Percentiles rank a stretch among this genome's conserved stretches.
phyloP scores from a whole-genome alignment of 2,329 filamentous ascomycete genomes.

The Aspergillus amoenus region DNA sequence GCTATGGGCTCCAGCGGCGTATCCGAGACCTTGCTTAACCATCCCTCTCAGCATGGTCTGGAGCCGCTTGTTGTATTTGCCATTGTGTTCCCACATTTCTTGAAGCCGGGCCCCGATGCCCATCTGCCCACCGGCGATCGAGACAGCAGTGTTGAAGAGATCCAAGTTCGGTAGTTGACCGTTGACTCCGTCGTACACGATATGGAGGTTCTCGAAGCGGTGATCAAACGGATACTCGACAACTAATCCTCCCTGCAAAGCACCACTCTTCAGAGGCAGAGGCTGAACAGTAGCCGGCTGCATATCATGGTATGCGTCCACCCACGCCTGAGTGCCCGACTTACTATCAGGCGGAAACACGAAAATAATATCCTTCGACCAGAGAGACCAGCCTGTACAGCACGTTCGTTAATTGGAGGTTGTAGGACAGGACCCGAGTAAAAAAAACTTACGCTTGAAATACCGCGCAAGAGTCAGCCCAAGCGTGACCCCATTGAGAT shows the following conservation, averaged over 20 bases:
- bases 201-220: slow-evolving; percentile 81
- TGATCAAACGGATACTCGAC: slow-evolving; percentile 86
- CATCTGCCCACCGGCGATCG: slow-evolving; percentile 88
- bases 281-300: slow-evolving; percentile 71
- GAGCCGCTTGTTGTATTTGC: slow-evolving; percentile 77
- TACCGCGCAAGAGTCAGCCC: slow-evolving; percentile 86
- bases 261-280: slow-evolving; percentile 85
- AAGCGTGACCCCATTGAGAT: slow-evolving; percentile 83
- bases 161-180: slow-evolving; percentile 94
- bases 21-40: slow-evolving; percentile 85
- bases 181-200: slow-evolving; percentile 94
- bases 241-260: slow-evolving; percentile 88
- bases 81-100: slow-evolving; percentile 74
- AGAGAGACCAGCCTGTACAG: slow-evolving; percentile 78
- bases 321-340: slow-evolving; percentile 91
- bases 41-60: slow-evolving; percentile 89
- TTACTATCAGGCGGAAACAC: slow-evolving; percentile 85
- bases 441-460: slow-evolving; percentile 68
- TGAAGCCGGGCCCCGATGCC: slow-evolving; percentile 81
- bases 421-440: background rate
- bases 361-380: slow-evolving; percentile 98
- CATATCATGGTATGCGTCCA: slow-evolving; percentile 93
- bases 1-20: slow-evolving; percentile 87
- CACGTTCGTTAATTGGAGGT: slow-evolving; percentile 14
- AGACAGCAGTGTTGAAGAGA: slow-evolving; percentile 88